phyloP scores from a whole-genome alignment of 371 early-diverging fungal species.

The Mucor lusitanicus region DNA sequence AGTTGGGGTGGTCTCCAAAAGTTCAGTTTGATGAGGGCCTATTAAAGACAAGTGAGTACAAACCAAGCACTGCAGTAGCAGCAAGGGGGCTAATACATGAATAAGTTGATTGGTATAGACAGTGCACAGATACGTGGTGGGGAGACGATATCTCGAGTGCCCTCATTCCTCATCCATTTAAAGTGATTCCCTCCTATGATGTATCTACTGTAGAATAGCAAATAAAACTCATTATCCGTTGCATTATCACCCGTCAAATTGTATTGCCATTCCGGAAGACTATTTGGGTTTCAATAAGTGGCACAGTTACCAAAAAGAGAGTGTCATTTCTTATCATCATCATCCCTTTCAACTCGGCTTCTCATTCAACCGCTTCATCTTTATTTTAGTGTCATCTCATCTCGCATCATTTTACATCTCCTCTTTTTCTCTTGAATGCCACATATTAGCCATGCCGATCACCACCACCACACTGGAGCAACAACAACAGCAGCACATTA shows the following conservation, averaged over 20 bases:
- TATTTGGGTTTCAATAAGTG: background rate
- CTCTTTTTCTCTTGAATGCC: background rate
- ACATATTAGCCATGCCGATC: background rate
- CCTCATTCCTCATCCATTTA: conserved; percentile 57
- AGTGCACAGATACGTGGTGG: conserved; percentile 65
- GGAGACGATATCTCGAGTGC: conserved; percentile 64
- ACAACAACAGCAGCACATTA: background rate
- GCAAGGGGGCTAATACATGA: background rate
- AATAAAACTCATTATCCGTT: background rate
- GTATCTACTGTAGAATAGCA: conserved; percentile 5
- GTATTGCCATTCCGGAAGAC: background rate
- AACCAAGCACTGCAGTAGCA: too few relatives aligned
- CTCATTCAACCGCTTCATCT: conserved; percentile 1
- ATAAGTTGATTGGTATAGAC: conserved; percentile 65
- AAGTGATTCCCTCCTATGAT: conserved; percentile 43
- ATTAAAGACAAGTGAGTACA: conserved; percentile 68
- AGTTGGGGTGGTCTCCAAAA: conserved; percentile 74
- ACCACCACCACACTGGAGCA: background rate
- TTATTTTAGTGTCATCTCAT: conserved; percentile 4
- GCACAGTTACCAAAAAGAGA: background rate
- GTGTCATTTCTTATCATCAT: background rate
- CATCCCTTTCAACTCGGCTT: background rate
- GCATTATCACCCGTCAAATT: background rate
- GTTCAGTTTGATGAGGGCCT: conserved; percentile 73
- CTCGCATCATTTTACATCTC: background rate